Percentiles rank a stretch among this genome's conserved stretches.
These are phyloP conservation scores for Boletus rex-veris DNA, from an alignment of 768 basidiomycete species.

Conservation along the genomic window DNA sequence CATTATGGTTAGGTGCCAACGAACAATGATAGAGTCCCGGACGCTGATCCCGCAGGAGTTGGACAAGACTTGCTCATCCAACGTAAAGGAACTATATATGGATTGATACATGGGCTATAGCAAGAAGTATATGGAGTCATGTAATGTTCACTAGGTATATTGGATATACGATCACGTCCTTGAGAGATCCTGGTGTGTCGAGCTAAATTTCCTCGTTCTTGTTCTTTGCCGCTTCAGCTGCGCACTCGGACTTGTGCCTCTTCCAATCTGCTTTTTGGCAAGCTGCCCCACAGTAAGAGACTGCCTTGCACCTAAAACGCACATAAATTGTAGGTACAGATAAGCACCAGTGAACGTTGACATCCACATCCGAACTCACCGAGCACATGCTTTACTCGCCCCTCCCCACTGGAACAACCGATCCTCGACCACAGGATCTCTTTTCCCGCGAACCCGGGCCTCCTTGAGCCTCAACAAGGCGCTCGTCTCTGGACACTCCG, in stretches of 20 bases:
- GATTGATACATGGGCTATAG: no score
- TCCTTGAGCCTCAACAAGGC: not conserved
- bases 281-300: not conserved
- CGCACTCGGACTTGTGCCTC: not conserved
- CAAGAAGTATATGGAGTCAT: not conserved
- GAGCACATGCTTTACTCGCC: not conserved
- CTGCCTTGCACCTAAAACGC: not conserved
- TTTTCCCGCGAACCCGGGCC: not conserved
- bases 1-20: no score
- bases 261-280: not conserved
- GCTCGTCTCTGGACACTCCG: not conserved
- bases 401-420: not conserved
- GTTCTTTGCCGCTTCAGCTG: not conserved
- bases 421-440: not conserved
- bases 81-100: no score
- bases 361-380: not conserved
- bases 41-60: no score
- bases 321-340: not conserved
- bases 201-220: not conserved
- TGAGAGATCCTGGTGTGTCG: not conserved
- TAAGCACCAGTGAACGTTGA: no score
- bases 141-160: no score
- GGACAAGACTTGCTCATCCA: no score
- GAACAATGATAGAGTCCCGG: no score
- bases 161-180: not conserved